phyloP scores from a whole-genome alignment of 768 basidiomycete genomes.

The Tricholoma sp. region DNA sequence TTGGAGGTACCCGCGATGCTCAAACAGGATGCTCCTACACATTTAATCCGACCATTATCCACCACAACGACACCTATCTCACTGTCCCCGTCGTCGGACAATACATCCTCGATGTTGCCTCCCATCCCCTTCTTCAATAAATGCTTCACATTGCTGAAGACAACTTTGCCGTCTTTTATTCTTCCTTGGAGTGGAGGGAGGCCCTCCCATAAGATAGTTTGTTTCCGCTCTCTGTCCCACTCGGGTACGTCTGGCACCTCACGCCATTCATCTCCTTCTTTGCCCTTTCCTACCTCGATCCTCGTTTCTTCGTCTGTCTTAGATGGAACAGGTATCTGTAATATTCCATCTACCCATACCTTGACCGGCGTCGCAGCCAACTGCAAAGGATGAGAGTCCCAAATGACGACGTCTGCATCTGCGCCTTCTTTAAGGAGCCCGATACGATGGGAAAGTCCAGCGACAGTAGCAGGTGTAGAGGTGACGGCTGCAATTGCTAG shows the following conservation, averaged over 20 bases:
- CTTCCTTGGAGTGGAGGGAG: constrained; percentile 56
- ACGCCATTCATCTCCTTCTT: constrained; percentile 38
- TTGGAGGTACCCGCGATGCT: constrained; percentile 15
- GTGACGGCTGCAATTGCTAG: constrained; percentile 64
- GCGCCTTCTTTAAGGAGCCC: constrained; percentile 55
- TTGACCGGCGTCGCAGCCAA: constrained; percentile 71
- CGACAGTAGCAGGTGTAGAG: constrained; percentile 55
- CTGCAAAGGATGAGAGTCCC: constrained; percentile 72
- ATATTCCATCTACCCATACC: constrained; percentile 83
- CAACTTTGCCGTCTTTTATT: constrained; percentile 27
- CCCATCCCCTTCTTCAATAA: constrained; percentile 33
- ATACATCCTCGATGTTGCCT: constrained; percentile 27
- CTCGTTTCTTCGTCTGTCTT: constrained; percentile 32
- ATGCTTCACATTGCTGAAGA: constrained; percentile 66
- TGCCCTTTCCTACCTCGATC: constrained; percentile 39
- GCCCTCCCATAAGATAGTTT: constrained; percentile 60
- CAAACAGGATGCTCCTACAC: constrained; percentile 36
- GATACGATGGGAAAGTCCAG: constrained; percentile 74
- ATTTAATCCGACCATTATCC: constrained; percentile 48
- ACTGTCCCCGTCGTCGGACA: constrained; percentile 20
- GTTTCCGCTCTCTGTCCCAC: constrained; percentile 59
- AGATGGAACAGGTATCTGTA: constrained; percentile 53
- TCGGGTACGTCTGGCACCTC: constrained; percentile 51
- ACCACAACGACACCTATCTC: constrained; percentile 34
- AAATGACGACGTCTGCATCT: constrained; percentile 70